These are phyloP conservation scores for Typha latifolia DNA, from an alignment of 176 grass and related monocot genomes.

Conservation along the genomic window DNA sequence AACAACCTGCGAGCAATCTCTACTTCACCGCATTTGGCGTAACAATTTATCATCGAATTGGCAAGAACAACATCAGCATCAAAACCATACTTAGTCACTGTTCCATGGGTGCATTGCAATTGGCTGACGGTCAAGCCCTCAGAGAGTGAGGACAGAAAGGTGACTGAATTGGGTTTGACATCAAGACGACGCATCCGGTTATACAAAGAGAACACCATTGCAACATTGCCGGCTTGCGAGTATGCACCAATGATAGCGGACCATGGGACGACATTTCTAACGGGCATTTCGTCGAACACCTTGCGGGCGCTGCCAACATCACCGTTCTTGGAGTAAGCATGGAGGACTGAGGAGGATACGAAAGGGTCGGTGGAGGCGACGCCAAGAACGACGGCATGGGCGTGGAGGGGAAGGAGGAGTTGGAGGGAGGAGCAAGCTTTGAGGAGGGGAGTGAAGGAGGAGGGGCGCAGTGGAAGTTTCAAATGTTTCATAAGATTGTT, in stretches of 20 bases:
- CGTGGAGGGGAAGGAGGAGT: slow-evolving; percentile 9
- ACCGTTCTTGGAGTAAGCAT: slow-evolving; percentile 11
- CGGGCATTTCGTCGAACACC: slow-evolving; percentile 14
- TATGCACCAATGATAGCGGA: slow-evolving; percentile 16
- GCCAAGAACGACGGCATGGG: slow-evolving; percentile 13
- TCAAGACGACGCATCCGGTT: slow-evolving; percentile 5
- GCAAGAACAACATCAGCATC: slow-evolving; percentile 10
- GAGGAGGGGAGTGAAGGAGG: slow-evolving; percentile 8
- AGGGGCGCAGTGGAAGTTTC: neutral
- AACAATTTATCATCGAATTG: slow-evolving; percentile 14
- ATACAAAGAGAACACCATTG: slow-evolving; percentile 1
- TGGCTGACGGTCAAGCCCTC: neutral
- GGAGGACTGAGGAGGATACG: slow-evolving; percentile 21
- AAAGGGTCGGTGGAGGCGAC: slow-evolving; percentile 1
- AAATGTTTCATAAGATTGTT: too few relatives aligned
- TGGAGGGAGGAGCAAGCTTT: slow-evolving; percentile 1
- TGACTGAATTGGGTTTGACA: slow-evolving; percentile 17
- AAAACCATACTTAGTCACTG: neutral
- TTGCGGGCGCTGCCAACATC: neutral
- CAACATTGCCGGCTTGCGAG: slow-evolving; percentile 1
- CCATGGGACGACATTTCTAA: slow-evolving; percentile 13
- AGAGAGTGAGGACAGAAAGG: slow-evolving; percentile 11
- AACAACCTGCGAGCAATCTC: slow-evolving; percentile 12
- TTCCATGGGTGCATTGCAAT: slow-evolving; percentile 14
- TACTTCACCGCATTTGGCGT: slow-evolving; percentile 4